Evolutionary conservation across 164 flowering plant genomes (phyloP), one percentile per base, ranked within the genome.

Genomic region (Amborella trichopoda): DNA sequence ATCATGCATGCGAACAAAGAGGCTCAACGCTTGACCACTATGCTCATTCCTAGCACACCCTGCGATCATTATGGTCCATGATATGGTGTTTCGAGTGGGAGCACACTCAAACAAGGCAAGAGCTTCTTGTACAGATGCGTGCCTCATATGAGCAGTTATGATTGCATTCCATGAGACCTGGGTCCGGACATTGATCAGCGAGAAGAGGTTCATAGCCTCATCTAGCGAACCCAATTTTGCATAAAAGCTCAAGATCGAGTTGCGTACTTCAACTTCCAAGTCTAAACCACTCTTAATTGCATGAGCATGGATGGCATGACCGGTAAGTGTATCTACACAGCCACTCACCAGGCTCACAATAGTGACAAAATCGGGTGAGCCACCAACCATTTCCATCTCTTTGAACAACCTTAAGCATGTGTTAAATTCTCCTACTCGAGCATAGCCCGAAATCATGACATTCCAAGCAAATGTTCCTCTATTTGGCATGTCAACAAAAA

Each of bases 41-140:
- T 63, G 55, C 40, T 82, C 80, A 55, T 72, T 77, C 61, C 65
- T 69, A 10, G 67, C 67, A 54, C 62, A 77, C 57, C 90, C 94
- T 17, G 70, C 30, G 23, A 84, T 73, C 84, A 81, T 81, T 17
- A 76, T 54, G 26, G 94, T 84, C 87, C 90, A 84, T 0, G 84
- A 71, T 43, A 81, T 59, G 26, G 65, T 47, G 58, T 81, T 77
- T 40, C 54, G 74, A 46, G 66, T 77, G 1, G 77, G 81, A 19
- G 74, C 60, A 23, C 21, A 50, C 50, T 58, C 64, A 59, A 81
- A 84, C 23, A 34, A 52, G 23, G 52, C 23, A 49, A 63, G 44
- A 1, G 90, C 94, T 55, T 67, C 49, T 1, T 48, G 28, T 17
- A 63, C 58, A 23, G 76, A 60, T 22, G 85, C 84, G 37, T 46